phyloP scores from a whole-genome alignment of 495 filamentous ascomycete genomes.

The Venustampulla echinocandica region DNA sequence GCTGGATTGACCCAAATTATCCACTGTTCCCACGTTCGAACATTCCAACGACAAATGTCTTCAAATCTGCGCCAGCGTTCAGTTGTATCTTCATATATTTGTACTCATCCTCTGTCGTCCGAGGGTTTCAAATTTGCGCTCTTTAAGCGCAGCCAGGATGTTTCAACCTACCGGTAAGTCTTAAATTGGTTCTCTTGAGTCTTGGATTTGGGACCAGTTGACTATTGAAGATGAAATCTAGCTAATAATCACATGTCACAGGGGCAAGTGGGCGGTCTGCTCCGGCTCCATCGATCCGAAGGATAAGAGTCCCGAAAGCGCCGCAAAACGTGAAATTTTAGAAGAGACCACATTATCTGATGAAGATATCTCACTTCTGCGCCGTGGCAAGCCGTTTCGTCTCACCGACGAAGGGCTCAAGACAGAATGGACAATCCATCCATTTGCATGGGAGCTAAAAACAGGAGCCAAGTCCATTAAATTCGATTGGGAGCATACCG shows the following conservation, averaged over 20 bases:
- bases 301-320: slow-evolving; percentile 40
- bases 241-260: slow-evolving; percentile 6
- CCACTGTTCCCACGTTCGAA: background rate
- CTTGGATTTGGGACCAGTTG: background rate
- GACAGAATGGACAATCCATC: slow-evolving; percentile 54
- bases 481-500: slow-evolving; percentile 57
- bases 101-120: slow-evolving; percentile 7
- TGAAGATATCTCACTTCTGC: slow-evolving; percentile 38
- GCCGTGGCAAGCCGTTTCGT: slow-evolving; percentile 49
- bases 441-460: slow-evolving; percentile 51
- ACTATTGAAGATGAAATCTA: background rate
- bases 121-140: slow-evolving; percentile 12
- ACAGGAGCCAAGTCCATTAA: slow-evolving; percentile 30
- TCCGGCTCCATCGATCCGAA: slow-evolving; percentile 42
- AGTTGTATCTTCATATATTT: slow-evolving; percentile 21
- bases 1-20: too few species aligned
- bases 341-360: slow-evolving; percentile 52
- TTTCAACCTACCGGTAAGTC: slow-evolving; percentile 15
- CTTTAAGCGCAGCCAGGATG: slow-evolving; percentile 21
- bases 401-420: slow-evolving; percentile 44
- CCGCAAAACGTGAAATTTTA: slow-evolving; percentile 52
- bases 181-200: background rate
- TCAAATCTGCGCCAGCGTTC: slow-evolving; percentile 10
- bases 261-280: slow-evolving; percentile 23
- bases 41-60: slow-evolving; percentile 1